Evolutionary conservation across 225 moss, liverwort and hornwort species (phyloP), one percentile per base, ranked within the genome.

Genomic region (Anthoceros angustus): DNA sequence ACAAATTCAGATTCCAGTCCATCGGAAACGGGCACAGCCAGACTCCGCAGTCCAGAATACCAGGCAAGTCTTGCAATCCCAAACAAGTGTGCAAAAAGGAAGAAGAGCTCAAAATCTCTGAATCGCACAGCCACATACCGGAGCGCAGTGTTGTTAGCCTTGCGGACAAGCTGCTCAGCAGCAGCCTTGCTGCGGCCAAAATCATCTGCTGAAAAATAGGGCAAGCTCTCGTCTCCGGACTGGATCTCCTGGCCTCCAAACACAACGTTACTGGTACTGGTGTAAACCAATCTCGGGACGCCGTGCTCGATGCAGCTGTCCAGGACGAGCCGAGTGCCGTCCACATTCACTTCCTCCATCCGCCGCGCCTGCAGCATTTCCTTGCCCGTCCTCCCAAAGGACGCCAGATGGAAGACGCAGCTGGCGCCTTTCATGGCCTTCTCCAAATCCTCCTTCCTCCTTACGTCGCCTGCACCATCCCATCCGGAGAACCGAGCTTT

Each of bases 351-450:
- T 77, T 88, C 92, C 71, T 92, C 92, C 12, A 92, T 86, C 66
- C 72, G 78, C 62, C 88, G 73, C 48, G 88, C 67, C 72, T 85
- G 92, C 75, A 92, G 76, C 92, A 86, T 86, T 75, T 92, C 92
- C 67, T 88, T 92, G 46, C 92, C 92, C 12, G 86, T 84, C 84
- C 86, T 88, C 40, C 92, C 92, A 68, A 83, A 92, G 20, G 92
- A 92, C 62, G 92, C 86, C 84, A 88, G 74, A 76, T 92, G 92
- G 71, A 88, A 88, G 18, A 92, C 86, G 72, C 92, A 88, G 70
- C 86, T 82, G 21, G 80, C 86, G 43, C 83, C 79, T 65, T 73
- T 77, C 8, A 92, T 63, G 63, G 74, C 88, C 72, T 78, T 85
- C 69, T 86, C 78, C 42, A 92, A 84, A 67, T 86, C 88, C 67